A percentile compares a stretch with the other conserved stretches of the same genome.
Evolutionary conservation across 2,329 filamentous ascomycete species (phyloP).

Genomic region (Xylaria sp.): DNA sequence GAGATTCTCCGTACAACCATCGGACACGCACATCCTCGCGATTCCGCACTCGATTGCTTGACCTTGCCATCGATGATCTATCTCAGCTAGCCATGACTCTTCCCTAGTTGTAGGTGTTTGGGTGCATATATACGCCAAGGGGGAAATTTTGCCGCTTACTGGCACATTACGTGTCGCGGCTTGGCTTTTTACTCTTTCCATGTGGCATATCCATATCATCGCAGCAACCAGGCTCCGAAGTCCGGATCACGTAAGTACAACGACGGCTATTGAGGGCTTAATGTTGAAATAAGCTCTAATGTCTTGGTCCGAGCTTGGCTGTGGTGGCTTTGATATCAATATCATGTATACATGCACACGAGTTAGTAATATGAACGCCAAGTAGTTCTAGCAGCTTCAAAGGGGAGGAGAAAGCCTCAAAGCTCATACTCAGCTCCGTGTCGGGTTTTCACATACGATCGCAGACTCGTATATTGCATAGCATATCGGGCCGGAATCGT

Average conservation of each 20-base stretch:
- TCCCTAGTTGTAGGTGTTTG: background rate
- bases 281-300: constrained; percentile 11
- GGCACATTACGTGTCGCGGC: background rate
- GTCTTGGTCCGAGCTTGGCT: constrained; percentile 1
- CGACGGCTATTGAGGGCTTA: too few relatives aligned
- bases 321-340: background rate
- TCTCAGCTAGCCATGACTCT: background rate
- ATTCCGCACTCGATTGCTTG: background rate
- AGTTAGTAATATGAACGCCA: background rate
- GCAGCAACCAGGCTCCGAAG: too few relatives aligned
- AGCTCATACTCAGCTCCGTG: too few relatives aligned
- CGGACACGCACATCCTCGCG: background rate
- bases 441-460: background rate
- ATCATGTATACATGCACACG: background rate
- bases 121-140: background rate
- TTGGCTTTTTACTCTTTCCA: background rate
- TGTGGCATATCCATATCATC: background rate
- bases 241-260: too few relatives aligned
- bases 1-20: background rate
- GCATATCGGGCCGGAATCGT: too few relatives aligned
- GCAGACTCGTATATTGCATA: background rate
- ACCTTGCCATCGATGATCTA: background rate
- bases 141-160: background rate
- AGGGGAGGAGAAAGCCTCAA: background rate
- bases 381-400: too few relatives aligned